A percentile compares a stretch with the other conserved stretches of the same genome.
These are phyloP conservation scores for Boletus insuetus DNA, from an alignment of 768 basidiomycete species.

Conservation along the genomic window DNA sequence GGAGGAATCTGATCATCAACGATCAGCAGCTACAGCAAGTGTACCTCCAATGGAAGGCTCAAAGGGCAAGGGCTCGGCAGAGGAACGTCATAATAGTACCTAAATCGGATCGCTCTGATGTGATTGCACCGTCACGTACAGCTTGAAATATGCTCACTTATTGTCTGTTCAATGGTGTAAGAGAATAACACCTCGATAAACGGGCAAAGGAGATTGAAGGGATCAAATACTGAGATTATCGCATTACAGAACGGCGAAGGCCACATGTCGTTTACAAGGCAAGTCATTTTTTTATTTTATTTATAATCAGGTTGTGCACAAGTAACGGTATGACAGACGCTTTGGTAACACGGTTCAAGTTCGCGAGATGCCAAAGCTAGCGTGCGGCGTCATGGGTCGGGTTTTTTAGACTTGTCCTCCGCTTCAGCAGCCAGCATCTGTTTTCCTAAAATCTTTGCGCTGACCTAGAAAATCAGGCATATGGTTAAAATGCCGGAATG, in stretches of 20 bases:
- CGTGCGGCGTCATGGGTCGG: constrained; percentile 25
- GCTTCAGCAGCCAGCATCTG: constrained; percentile 40
- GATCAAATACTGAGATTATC: constrained; percentile 20
- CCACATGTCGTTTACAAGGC: constrained; percentile 7
- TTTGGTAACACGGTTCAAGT: constrained; percentile 2
- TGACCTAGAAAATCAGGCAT: constrained; percentile 49
- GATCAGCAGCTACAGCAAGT: constrained; percentile 8
- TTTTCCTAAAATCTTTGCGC: constrained; percentile 75
- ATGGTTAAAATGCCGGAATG: constrained; percentile 15
- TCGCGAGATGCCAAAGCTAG: constrained; percentile 2
- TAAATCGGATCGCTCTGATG: constrained; percentile 16
- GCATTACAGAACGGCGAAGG: constrained; percentile 7
- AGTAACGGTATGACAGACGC: constrained; percentile 16
- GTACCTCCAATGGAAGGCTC: constrained; percentile 23
- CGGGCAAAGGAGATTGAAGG: constrained; percentile 25
- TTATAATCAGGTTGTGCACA: constrained; percentile 12
- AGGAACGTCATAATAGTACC: constrained; percentile 22
- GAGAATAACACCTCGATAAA: constrained; percentile 21
- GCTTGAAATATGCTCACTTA: constrained; percentile 11
- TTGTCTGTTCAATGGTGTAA: constrained; percentile 22
- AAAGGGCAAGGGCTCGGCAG: constrained; percentile 23
- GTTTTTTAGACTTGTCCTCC: constrained; percentile 30
- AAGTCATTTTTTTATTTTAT: constrained; percentile 7
- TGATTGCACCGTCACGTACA: constrained; percentile 19
- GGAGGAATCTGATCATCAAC: constrained; percentile 18